Percentiles rank a stretch among this genome's conserved stretches.
Conservation (phyloP, 192 early-diverging fungal species). For the Entomortierella parvispora region DNA sequence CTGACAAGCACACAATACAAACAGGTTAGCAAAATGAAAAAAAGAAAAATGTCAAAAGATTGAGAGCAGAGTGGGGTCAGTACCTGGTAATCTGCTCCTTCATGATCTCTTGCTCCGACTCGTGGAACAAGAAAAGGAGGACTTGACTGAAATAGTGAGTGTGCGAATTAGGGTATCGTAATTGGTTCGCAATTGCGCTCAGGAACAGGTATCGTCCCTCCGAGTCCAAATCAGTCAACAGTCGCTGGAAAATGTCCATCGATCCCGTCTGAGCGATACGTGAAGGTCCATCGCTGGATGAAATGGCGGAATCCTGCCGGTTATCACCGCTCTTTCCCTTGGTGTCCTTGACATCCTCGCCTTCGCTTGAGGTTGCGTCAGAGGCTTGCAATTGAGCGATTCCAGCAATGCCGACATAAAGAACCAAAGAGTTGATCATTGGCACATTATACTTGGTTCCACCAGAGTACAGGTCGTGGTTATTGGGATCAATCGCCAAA, state of each 20-base stretch:
- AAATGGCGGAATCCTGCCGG: not conserved
- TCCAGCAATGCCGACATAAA: slow-evolving; percentile 86
- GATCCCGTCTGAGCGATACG: slow-evolving; percentile 71
- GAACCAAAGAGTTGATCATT: slow-evolving; percentile 87
- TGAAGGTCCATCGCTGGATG: slow-evolving; percentile 13
- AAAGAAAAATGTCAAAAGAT: not conserved
- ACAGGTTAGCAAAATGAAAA: not conserved
- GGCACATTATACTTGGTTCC: slow-evolving; percentile 78
- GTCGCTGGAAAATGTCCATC: slow-evolving; percentile 85
- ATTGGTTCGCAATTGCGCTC: slow-evolving; percentile 94
- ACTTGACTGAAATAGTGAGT: slow-evolving; percentile 94
- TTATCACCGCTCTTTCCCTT: slow-evolving; percentile 28
- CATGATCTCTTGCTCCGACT: slow-evolving; percentile 78
- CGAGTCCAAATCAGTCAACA: slow-evolving; percentile 79
- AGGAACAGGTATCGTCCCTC: slow-evolving; percentile 92
- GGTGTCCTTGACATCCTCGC: slow-evolving; percentile 22
- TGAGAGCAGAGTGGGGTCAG: too few relatives aligned
- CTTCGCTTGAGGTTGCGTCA: slow-evolving; percentile 22
- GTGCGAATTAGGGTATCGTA: slow-evolving; percentile 97
- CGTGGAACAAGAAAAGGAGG: slow-evolving; percentile 87
- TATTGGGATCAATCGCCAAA: slow-evolving; percentile 56
- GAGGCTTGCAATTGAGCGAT: slow-evolving; percentile 62
- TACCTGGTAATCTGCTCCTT: slow-evolving; percentile 95
- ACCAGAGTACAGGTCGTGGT: slow-evolving; percentile 47
- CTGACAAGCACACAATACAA: slow-evolving; percentile 57